These are phyloP conservation scores for Pueraria montana DNA, from an alignment of 306 rosid genomes.

Conservation along the genomic window DNA sequence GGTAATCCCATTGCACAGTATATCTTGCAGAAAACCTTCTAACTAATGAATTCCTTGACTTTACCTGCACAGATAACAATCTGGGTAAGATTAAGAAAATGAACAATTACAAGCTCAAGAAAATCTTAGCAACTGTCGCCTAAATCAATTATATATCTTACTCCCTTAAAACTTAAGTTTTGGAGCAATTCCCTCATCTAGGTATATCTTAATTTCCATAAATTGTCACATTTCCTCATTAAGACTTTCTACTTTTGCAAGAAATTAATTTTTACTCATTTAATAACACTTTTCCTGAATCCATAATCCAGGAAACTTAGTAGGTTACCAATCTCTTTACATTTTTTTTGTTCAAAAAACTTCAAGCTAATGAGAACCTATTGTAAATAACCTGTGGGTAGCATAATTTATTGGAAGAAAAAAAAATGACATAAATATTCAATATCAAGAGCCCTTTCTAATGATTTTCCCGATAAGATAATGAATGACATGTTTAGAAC, in stretches of 20 bases:
- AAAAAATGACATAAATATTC: background rate
- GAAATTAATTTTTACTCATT: constrained; percentile 32
- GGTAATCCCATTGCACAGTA: constrained; percentile 59
- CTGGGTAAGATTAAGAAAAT: background rate
- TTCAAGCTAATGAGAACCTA: background rate
- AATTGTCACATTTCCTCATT: constrained; percentile 18
- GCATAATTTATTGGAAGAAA: background rate
- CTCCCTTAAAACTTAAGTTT: constrained; percentile 3
- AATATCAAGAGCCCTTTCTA: background rate
- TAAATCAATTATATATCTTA: constrained; percentile 5
- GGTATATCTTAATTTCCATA: constrained; percentile 11
- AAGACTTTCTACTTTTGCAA: background rate
- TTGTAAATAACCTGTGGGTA: background rate
- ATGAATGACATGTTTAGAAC: background rate
- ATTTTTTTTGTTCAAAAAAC: too few relatives aligned
- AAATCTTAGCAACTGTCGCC: background rate
- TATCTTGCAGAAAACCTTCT: constrained; percentile 63
- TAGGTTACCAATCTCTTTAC: background rate
- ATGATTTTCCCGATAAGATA: constrained; percentile 20
- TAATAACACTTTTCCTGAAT: constrained; percentile 28
- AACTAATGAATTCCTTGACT: constrained; percentile 50
- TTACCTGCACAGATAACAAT: constrained; percentile 47
- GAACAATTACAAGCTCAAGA: background rate
- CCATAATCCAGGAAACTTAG: constrained; percentile 17
- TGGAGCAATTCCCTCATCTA: constrained; percentile 38